Base-by-base conservation (phyloP, 352 stramenopile genomes). In the Sclerospora graminicola region DNA sequence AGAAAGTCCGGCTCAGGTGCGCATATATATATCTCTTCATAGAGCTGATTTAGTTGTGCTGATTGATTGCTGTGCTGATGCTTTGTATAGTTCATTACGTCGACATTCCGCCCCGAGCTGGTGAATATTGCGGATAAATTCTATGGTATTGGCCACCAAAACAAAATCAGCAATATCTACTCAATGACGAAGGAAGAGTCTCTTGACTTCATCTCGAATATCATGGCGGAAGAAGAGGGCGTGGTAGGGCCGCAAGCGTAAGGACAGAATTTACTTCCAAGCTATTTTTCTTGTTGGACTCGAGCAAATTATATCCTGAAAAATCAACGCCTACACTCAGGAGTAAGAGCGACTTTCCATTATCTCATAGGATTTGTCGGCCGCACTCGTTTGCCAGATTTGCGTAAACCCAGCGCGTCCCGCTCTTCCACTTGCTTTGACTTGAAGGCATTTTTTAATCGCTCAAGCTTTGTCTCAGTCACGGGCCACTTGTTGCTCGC, bases 101-200 rank as follows among this genome's bases (percentile, higher is more conserved):
- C 93, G 36, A 99, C 96, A 15, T 99, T 99, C 66, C 85, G 96
- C n/a, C 96, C 95, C 4, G 96, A 99, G 62, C 63, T 99, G n/a
- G 95, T 99, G 13, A 87, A 82, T 23, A 88, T 98, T 27, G 89
- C 95, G 0, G 95, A 98, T 63, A 90, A 92, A 31, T 98, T 95
- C 59, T 99, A 98, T 57, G 96, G 96, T 36, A 98, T 99, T 31
- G 93, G 86, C 43, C 95, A 98, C 67, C 94, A 98, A 63, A 98
- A 98, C 78, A 99, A 99, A 66, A 95, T 98, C 60, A 95, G 83
- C 48, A 94, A 81, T 73, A 85, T 87, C n/a, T 86, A 94, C 47
- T 72, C 77, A 6, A 92, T 99, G 79, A 84, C 73, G 6, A 97
- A 98, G 54, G 92, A 98, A 38, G 95, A 98, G 65, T 96, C 95